phyloP scores from a whole-genome alignment of 2,329 filamentous ascomycete genomes.

The Sarocladiaceae sp. region DNA sequence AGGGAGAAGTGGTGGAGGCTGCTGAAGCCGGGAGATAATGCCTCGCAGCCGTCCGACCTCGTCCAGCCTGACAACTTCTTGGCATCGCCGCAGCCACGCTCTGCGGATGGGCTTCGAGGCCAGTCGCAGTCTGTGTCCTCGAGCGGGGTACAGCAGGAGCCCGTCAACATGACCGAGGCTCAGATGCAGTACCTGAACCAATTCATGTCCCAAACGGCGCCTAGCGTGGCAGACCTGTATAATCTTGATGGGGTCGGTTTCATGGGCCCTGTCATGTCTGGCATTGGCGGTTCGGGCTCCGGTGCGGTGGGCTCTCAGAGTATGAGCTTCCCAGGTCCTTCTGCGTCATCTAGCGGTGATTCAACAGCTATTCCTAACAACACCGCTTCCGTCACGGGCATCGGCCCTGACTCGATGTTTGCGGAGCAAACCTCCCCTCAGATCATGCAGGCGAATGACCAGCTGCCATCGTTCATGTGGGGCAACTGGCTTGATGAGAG shows the following conservation, averaged over 20 bases:
- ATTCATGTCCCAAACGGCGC: constrained; percentile 5
- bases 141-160: background rate
- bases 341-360: too few species aligned
- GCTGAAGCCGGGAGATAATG: constrained; percentile 19
- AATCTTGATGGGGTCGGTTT: background rate
- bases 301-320: too few species aligned
- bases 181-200: constrained; percentile 8
- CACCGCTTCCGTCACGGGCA: background rate
- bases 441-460: background rate
- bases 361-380: too few species aligned
- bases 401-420: constrained; percentile 1
- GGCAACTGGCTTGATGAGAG: constrained; percentile 22
- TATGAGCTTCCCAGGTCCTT: too few species aligned
- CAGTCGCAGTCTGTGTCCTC: too few species aligned
- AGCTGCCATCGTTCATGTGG: constrained; percentile 37
- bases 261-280: too few species aligned
- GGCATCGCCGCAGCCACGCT: background rate
- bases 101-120: too few species aligned
- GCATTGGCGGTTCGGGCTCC: too few species aligned
- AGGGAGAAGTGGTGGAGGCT: constrained; percentile 46
- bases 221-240: constrained; percentile 1
- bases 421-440: constrained; percentile 13
- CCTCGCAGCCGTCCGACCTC: background rate
- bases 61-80: background rate
- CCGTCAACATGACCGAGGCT: constrained; percentile 1